Conservation (phyloP, 1,139 yeast species). For the Lodderomyces margitis region DNA sequence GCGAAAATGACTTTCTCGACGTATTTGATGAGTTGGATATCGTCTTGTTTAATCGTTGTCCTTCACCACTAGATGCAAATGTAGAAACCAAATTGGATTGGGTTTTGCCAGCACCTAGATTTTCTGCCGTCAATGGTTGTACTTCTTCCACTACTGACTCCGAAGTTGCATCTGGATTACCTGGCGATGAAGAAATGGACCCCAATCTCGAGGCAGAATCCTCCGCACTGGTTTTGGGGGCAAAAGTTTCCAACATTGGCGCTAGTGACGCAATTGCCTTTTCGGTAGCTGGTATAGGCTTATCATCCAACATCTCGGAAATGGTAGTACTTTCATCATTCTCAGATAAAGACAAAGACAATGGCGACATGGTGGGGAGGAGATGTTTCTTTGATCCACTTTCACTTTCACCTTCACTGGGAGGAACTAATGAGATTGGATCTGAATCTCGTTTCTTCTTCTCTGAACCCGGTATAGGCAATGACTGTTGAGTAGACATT, state of each 20-base stretch:
- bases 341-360: constrained; percentile 21
- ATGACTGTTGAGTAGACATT: constrained; percentile 6
- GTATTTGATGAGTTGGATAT: constrained; percentile 35
- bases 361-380: constrained; percentile 30
- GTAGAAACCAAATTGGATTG: constrained; percentile 9
- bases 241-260: constrained; percentile 68
- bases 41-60: constrained; percentile 29
- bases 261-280: constrained; percentile 77
- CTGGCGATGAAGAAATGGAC: constrained; percentile 21
- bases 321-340: constrained; percentile 4
- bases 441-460: constrained; percentile 3
- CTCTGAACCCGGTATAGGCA: constrained; percentile 11
- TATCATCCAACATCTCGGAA: constrained; percentile 8
- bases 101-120: constrained; percentile 8
- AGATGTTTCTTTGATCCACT: constrained; percentile 15
- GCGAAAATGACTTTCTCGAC: constrained; percentile 38
- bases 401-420: background rate
- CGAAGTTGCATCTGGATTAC: background rate
- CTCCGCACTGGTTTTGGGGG: constrained; percentile 68
- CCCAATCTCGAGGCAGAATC: constrained; percentile 32
- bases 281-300: constrained; percentile 35
- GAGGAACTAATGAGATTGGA: background rate
- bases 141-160: constrained; percentile 3
- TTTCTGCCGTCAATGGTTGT: constrained; percentile 11
- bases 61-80: constrained; percentile 11